A percentile compares a stretch with the other conserved stretches of the same genome.
These are phyloP conservation scores for Platanthera guangdongensis DNA, from an alignment of 106 monocot genomes.

Conservation along the genomic window DNA sequence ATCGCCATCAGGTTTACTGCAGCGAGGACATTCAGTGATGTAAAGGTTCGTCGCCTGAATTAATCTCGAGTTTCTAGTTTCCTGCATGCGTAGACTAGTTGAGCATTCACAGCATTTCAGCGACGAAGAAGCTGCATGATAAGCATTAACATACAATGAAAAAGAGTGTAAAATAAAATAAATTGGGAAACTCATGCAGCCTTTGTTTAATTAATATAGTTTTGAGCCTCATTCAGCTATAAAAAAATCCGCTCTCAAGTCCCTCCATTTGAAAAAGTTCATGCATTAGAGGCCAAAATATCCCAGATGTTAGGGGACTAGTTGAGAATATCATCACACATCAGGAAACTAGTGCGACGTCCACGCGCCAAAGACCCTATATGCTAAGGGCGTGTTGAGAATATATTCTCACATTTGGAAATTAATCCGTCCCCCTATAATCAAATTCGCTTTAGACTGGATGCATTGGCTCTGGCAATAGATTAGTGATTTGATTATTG, in stretches of 20 bases:
- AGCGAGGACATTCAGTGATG: constrained; percentile 74
- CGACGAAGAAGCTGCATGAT: not conserved
- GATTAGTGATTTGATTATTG: too few species aligned
- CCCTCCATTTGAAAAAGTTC: not conserved
- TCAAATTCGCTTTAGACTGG: too few species aligned
- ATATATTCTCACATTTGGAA: not conserved
- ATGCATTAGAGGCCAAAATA: not conserved
- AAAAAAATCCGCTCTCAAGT: not conserved
- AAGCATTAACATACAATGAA: not conserved
- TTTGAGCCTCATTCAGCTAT: too few species aligned
- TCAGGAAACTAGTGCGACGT: not conserved
- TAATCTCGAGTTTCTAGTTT: not conserved
- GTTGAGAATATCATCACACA: too few species aligned
- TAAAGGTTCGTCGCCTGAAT: constrained; percentile 47
- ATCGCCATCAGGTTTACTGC: constrained; percentile 74
- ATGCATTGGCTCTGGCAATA: too few species aligned
- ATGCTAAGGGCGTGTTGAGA: not conserved
- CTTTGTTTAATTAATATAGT: not conserved
- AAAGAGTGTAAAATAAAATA: not conserved
- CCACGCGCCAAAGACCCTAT: not conserved
- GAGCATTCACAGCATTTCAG: not conserved
- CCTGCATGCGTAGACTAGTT: not conserved
- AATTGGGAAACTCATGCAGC: not conserved
- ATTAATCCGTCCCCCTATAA: too few species aligned
- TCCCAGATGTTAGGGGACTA: too few species aligned